phyloP scores from a whole-genome alignment of 1,139 yeast species.

The Debaryomyces coudertii region DNA sequence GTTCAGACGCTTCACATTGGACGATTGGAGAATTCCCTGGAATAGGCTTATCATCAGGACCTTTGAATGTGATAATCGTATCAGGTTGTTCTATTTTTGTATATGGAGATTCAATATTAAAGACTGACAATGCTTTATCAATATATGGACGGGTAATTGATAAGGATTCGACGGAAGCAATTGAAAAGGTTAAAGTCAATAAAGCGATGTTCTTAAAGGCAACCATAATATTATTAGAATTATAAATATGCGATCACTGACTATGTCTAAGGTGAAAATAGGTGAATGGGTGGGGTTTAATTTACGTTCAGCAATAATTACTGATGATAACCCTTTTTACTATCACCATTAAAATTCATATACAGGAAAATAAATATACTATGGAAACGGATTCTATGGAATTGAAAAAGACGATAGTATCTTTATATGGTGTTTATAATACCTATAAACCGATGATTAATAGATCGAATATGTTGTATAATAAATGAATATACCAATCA shows the following conservation, averaged over 20 bases:
- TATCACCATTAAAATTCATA: neutral
- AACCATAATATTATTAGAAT: slow-evolving; percentile 27
- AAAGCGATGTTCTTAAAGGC: slow-evolving; percentile 26
- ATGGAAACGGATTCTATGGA: neutral
- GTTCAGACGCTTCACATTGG: slow-evolving; percentile 66
- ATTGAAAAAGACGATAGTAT: neutral
- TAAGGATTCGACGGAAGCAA: slow-evolving; percentile 24
- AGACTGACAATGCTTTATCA: slow-evolving; percentile 19
- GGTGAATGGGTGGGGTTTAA: neutral
- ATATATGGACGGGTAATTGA: slow-evolving; percentile 25
- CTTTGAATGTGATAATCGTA: slow-evolving; percentile 10
- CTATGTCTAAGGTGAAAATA: neutral
- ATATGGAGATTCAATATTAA: slow-evolving; percentile 5
- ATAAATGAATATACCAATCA: neutral
- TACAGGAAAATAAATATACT: neutral
- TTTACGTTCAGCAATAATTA: neutral
- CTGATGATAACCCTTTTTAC: neutral
- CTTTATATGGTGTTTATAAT: neutral
- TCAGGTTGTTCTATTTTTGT: slow-evolving; percentile 9
- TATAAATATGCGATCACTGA: neutral
- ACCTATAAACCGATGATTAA: neutral
- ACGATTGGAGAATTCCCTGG: slow-evolving; percentile 90
- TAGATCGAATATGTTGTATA: neutral
- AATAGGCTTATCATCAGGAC: slow-evolving; percentile 59
- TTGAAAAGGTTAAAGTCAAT: slow-evolving; percentile 20